phyloP scores from a whole-genome alignment of 306 rosid genomes.

The Cucurbita moschata region DNA sequence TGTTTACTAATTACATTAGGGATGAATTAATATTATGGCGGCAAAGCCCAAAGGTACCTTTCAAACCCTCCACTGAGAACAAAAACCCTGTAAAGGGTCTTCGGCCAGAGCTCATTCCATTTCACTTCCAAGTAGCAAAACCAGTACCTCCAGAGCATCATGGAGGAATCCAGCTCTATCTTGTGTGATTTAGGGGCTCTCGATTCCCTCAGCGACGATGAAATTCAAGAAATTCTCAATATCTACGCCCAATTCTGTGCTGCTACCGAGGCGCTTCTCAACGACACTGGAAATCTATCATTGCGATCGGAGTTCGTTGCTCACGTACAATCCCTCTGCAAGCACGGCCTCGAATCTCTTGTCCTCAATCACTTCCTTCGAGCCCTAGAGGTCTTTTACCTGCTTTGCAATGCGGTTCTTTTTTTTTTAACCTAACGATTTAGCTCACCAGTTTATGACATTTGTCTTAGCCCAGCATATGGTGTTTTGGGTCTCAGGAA shows the following conservation, averaged over 20 bases:
- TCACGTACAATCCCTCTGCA: slow-evolving; percentile 49
- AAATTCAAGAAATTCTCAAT: slow-evolving; percentile 25
- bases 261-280: slow-evolving; percentile 37
- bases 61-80: background rate
- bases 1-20: no score
- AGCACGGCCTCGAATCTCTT: slow-evolving; percentile 50
- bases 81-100: background rate
- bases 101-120: background rate
- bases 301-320: slow-evolving; percentile 39
- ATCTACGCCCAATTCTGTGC: slow-evolving; percentile 48
- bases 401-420: background rate
- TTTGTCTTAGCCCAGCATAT: background rate
- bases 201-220: slow-evolving; percentile 29
- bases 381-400: slow-evolving; percentile 37
- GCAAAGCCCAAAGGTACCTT: background rate
- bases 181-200: slow-evolving; percentile 27
- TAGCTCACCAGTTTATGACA: background rate
- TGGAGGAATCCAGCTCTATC: slow-evolving; percentile 25
- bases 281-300: slow-evolving; percentile 44
- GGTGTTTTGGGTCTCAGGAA: slow-evolving; percentile 24
- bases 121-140: background rate
- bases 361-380: slow-evolving; percentile 62
- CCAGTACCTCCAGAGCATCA: background rate
- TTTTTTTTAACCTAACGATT: background rate
- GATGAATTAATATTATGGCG: background rate